Conservation (phyloP, 768 basidiomycete species). For the Favolaschia claudopus region DNA sequence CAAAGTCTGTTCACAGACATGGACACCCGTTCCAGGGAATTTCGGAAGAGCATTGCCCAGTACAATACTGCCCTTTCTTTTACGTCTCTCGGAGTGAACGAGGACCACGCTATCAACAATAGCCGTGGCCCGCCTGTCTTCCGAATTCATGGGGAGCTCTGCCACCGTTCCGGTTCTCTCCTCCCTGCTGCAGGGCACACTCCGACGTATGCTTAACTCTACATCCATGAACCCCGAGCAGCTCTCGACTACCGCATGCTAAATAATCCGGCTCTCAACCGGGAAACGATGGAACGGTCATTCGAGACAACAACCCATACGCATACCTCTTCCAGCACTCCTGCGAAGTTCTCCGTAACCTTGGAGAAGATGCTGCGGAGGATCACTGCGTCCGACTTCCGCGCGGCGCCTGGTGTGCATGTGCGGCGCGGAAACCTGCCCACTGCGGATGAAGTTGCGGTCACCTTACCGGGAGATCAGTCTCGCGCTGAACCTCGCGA, state of each 20-base stretch:
- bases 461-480: background rate
- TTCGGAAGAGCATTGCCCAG: constrained; percentile 39
- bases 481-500: background rate
- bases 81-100: constrained; percentile 39
- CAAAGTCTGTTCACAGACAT: background rate
- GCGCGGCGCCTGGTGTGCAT: constrained; percentile 28
- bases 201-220: constrained; percentile 43
- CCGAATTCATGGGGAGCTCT: constrained; percentile 38
- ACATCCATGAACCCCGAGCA: constrained; percentile 42
- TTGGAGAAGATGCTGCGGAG: constrained; percentile 23
- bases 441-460: constrained; percentile 13
- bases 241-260: constrained; percentile 27
- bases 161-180: constrained; percentile 40
- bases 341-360: constrained; percentile 21
- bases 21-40: constrained; percentile 27
- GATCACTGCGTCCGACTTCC: constrained; percentile 23
- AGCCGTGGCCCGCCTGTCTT: constrained; percentile 34
- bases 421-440: constrained; percentile 44
- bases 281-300: constrained; percentile 5
- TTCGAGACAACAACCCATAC: constrained; percentile 20
- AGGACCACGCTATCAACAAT: constrained; percentile 30
- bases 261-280: constrained; percentile 19
- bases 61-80: constrained; percentile 48
- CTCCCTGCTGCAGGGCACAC: constrained; percentile 25
- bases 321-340: constrained; percentile 28